phyloP scores from a whole-genome alignment of 345 rosid species.

The Firmiana major region DNA sequence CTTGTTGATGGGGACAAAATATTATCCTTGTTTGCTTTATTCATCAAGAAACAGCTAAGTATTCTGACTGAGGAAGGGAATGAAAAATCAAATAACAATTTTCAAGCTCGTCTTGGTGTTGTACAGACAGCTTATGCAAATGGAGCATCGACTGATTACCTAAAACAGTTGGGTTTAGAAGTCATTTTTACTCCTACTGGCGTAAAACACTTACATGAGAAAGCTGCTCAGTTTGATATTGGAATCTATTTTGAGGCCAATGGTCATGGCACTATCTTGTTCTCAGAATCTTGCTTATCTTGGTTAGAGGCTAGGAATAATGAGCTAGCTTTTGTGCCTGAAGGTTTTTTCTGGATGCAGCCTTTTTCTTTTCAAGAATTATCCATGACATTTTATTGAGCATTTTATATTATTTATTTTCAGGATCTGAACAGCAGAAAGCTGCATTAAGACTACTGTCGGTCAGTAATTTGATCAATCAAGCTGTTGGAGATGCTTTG shows the following conservation, averaged over 20 bases:
- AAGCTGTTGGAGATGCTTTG: constrained; percentile 95
- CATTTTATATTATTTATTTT: constrained; percentile 8
- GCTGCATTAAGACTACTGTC: constrained; percentile 77
- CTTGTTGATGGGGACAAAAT: constrained; percentile 96
- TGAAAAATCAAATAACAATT: constrained; percentile 20
- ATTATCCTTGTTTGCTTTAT: constrained; percentile 75
- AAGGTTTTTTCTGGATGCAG: constrained; percentile 35
- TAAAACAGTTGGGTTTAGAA: constrained; percentile 63
- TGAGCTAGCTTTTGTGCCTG: constrained; percentile 39
- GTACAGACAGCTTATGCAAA: constrained; percentile 98
- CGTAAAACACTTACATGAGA: constrained; percentile 79
- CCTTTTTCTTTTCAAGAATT: constrained; percentile 2
- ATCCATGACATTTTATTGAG: neutral
- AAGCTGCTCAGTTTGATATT: constrained; percentile 75
- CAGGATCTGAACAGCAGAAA: constrained; percentile 70
- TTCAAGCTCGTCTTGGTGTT: constrained; percentile 55
- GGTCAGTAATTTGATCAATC: constrained; percentile 79
- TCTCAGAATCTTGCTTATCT: constrained; percentile 52
- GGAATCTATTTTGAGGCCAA: constrained; percentile 97
- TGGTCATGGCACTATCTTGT: constrained; percentile 95
- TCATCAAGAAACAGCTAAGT: constrained; percentile 69
- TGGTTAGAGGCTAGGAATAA: constrained; percentile 49
- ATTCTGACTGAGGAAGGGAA: constrained; percentile 30
- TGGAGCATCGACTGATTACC: constrained; percentile 82
- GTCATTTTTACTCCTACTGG: constrained; percentile 79